Evolutionary conservation across 2,329 filamentous ascomycete genomes (phyloP).

Genomic region (Fusarium sp.): DNA sequence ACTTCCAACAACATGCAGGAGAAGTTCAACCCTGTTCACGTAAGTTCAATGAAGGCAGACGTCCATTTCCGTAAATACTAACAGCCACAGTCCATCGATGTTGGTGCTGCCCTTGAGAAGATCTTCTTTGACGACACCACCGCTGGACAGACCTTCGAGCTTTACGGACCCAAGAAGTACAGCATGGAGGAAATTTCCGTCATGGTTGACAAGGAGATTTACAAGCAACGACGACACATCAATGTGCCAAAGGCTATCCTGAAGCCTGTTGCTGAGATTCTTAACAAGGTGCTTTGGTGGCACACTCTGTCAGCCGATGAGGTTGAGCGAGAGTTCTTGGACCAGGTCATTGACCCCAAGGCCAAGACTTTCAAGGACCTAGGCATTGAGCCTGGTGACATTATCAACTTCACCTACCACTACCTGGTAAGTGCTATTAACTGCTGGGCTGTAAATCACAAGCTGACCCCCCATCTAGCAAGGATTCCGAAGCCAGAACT

Average conservation of each 20-base stretch:
- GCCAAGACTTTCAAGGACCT: conserved; percentile 98
- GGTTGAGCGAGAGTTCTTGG: conserved; percentile 90
- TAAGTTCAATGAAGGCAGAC: conserved; percentile 56
- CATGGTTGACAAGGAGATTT: conserved; percentile 91
- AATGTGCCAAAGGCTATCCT: conserved; percentile 87
- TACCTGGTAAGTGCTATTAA: conserved; percentile 78
- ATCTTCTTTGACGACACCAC: conserved; percentile 94
- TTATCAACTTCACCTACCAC: conserved; percentile 89
- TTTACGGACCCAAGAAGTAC: conserved; percentile 94
- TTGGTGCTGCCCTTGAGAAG: conserved; percentile 86
- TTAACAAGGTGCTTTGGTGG: conserved; percentile 93
- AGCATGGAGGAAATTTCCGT: conserved; percentile 87
- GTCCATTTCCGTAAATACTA: background rate
- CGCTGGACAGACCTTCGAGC: conserved; percentile 89
- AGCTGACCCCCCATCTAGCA: conserved; percentile 65
- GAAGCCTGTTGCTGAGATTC: conserved; percentile 76
- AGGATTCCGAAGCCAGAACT: conserved; percentile 87
- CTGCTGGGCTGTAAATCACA: background rate
- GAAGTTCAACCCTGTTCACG: conserved; percentile 90
- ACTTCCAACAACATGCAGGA: conserved; percentile 95
- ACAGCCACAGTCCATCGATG: conserved; percentile 79
- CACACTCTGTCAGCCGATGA: conserved; percentile 83
- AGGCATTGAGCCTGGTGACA: conserved; percentile 87
- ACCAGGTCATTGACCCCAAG: conserved; percentile 88
- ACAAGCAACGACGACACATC: conserved; percentile 88